Evolutionary conservation across 1,284 basidiomycete genomes (phyloP).

Genomic region (Pseudozyma pruni): DNA sequence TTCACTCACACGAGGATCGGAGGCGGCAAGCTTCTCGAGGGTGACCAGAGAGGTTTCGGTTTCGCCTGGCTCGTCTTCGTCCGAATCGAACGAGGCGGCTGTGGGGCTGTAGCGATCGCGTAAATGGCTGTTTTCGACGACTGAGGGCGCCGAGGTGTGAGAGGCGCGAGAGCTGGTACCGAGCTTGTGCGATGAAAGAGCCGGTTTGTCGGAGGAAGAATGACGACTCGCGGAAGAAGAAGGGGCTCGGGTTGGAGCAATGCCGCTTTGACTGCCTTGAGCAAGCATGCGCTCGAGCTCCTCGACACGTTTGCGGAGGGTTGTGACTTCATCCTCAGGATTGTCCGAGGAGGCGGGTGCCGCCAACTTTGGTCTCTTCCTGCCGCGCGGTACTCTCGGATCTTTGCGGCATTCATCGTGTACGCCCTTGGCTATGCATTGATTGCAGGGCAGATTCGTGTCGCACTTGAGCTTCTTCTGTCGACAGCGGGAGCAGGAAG

Average conservation of each 20-base stretch:
- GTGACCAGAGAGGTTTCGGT: constrained; percentile 30
- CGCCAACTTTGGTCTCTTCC: constrained; percentile 40
- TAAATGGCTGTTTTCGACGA: constrained; percentile 12
- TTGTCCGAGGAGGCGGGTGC: constrained; percentile 10
- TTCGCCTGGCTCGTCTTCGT: constrained; percentile 38
- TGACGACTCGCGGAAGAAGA: constrained; percentile 13
- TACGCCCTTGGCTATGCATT: constrained; percentile 54
- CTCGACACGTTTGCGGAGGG: constrained; percentile 35
- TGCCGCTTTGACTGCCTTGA: neutral
- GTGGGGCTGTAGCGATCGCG: constrained; percentile 19
- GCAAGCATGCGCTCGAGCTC: constrained; percentile 31
- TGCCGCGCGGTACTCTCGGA: constrained; percentile 41
- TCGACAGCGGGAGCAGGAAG: constrained; percentile 47
- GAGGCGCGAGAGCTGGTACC: constrained; percentile 32
- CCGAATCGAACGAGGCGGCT: constrained; percentile 16
- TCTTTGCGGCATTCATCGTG: constrained; percentile 53
- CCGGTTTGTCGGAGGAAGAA: constrained; percentile 12
- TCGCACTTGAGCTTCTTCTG: constrained; percentile 56
- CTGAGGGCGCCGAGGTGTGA: constrained; percentile 23
- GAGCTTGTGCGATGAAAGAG: constrained; percentile 15
- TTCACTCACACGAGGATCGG: constrained; percentile 36
- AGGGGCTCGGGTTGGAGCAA: constrained; percentile 9
- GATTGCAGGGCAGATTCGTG: constrained; percentile 47
- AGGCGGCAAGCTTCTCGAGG: constrained; percentile 45
- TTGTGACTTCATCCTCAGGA: constrained; percentile 26